A percentile compares a stretch with the other conserved stretches of the same genome.
Evolutionary conservation across 257 asterid species (phyloP).

Genomic region (Penstemon davidsonii): DNA sequence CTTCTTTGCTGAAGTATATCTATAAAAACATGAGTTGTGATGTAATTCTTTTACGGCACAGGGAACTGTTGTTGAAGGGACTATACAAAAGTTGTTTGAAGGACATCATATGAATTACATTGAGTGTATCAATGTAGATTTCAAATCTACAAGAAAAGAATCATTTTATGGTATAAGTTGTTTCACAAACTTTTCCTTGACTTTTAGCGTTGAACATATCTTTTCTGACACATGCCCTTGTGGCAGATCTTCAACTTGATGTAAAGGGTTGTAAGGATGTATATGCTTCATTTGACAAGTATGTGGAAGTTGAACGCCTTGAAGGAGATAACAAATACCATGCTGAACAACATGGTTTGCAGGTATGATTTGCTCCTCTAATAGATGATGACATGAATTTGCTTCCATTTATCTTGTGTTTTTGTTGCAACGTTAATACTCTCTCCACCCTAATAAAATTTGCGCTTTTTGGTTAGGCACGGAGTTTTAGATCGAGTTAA

Average conservation of each 20-base stretch:
- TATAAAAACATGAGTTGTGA: constrained; percentile 24
- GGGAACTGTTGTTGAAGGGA: constrained; percentile 99
- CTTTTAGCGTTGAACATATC: constrained; percentile 22
- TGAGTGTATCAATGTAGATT: constrained; percentile 92
- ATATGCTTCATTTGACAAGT: constrained; percentile 95
- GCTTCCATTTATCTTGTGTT: constrained; percentile 14
- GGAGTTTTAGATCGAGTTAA: too few species aligned
- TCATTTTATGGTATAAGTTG: constrained; percentile 82
- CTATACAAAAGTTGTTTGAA: constrained; percentile 94
- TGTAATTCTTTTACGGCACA: constrained; percentile 41
- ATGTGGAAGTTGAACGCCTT: constrained; percentile 96
- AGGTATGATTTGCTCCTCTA: constrained; percentile 47
- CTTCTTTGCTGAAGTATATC: constrained; percentile 20
- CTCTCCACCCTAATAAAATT: too few species aligned
- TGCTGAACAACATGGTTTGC: constrained; percentile 92
- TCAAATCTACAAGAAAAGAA: constrained; percentile 93
- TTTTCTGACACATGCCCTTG: constrained; percentile 26
- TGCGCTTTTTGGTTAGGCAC: too few species aligned
- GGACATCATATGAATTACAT: constrained; percentile 98
- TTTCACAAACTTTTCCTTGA: constrained; percentile 29
- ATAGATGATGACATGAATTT: constrained; percentile 21
- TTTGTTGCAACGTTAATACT: constrained; percentile 12
- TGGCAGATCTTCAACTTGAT: constrained; percentile 94
- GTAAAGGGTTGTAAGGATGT: constrained; percentile 96
- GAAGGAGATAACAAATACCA: constrained; percentile 97